A percentile compares a stretch with the other conserved stretches of the same genome.
These are phyloP conservation scores for Ceratocystiopsis sp. DNA, from an alignment of 2,329 filamentous ascomycete genomes.

Conservation along the genomic window DNA sequence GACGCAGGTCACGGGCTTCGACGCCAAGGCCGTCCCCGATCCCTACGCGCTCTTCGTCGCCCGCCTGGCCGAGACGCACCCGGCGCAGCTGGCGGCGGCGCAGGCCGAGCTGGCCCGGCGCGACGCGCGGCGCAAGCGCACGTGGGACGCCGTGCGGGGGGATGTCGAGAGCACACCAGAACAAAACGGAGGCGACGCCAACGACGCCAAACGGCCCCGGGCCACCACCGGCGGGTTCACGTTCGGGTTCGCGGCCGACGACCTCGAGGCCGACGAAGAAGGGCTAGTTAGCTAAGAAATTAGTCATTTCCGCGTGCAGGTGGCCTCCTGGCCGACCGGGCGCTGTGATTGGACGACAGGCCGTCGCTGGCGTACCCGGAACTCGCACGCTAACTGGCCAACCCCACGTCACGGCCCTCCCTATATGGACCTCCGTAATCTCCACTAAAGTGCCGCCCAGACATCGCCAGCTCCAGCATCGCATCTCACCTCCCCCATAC, in stretches of 20 bases:
- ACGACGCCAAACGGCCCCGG: conserved; percentile 16
- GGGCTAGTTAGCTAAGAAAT: no score
- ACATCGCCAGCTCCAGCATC: background rate
- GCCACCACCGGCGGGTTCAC: conserved; percentile 30
- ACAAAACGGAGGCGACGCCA: conserved; percentile 9
- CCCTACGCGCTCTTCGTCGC: conserved; percentile 61
- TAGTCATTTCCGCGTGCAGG: conserved; percentile 19
- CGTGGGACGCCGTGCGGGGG: conserved; percentile 68
- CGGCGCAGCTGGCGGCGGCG: conserved; percentile 50
- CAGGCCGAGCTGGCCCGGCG: conserved; percentile 42
- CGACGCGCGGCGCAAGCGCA: conserved; percentile 52
- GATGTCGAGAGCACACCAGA: conserved; percentile 14
- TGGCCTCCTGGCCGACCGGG: no score
- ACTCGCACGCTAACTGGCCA: no score
- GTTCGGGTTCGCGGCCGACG: conserved; percentile 34
- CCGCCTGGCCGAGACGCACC: conserved; percentile 44
- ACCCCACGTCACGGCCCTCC: no score
- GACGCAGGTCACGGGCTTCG: conserved; percentile 76
- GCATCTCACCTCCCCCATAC: no score
- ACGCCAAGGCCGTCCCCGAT: background rate
- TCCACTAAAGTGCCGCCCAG: background rate
- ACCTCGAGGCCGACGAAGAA: conserved; percentile 18
- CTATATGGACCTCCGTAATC: background rate
- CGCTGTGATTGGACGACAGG: no score
- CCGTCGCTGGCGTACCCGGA: background rate